Conservation (phyloP, 257 asterid species). For the Prunella vulgaris region DNA sequence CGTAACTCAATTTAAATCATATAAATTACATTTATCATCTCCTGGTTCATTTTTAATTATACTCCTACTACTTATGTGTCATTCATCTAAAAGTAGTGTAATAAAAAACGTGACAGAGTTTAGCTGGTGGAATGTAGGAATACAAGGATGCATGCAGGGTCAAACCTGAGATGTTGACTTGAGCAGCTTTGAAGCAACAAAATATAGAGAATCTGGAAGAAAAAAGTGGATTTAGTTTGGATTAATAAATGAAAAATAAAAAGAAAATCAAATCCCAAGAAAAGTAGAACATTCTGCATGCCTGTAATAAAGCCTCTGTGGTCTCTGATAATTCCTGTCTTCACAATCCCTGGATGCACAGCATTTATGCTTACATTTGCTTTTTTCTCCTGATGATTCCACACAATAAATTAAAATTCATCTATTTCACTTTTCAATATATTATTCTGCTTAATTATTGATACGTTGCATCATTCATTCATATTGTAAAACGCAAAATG, state of each 20-base stretch:
- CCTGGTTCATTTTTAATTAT: no score
- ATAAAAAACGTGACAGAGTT: no score
- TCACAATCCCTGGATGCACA: slow-evolving; percentile 90
- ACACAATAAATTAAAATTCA: background rate
- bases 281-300: slow-evolving; percentile 28
- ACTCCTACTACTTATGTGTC: no score
- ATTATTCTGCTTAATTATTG: no score
- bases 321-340: slow-evolving; percentile 90
- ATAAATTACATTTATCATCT: no score
- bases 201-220: slow-evolving; percentile 72
- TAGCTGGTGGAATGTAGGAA: background rate
- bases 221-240: slow-evolving; percentile 21
- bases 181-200: slow-evolving; percentile 86
- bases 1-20: no score
- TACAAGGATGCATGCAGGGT: slow-evolving; percentile 24
- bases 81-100: no score
- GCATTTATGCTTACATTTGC: slow-evolving; percentile 92
- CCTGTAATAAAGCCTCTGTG: slow-evolving; percentile 96
- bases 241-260: slow-evolving; percentile 1
- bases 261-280: background rate
- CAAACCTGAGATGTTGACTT: slow-evolving; percentile 94
- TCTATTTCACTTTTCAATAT: no score
- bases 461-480: no score
- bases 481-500: no score
- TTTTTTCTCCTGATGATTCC: slow-evolving; percentile 53